Percentiles rank a stretch among this genome's conserved stretches.
phyloP scores from a whole-genome alignment of 306 rosid species.

The Cucumis sativus region DNA sequence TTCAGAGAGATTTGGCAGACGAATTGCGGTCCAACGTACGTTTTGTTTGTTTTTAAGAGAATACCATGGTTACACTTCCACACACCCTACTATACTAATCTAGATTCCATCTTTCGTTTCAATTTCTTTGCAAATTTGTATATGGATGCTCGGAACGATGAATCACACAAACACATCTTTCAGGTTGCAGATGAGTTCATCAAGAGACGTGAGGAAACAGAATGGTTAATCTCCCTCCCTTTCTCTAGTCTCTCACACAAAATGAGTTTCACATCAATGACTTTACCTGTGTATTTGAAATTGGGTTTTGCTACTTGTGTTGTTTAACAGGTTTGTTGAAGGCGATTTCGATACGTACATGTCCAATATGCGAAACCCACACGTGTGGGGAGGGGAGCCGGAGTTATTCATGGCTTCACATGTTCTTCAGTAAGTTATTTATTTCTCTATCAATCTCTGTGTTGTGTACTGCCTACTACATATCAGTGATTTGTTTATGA shows the following conservation, averaged over 20 bases:
- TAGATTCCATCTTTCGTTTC: not conserved
- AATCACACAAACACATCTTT: slow-evolving; percentile 6
- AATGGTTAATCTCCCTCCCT: slow-evolving; percentile 43
- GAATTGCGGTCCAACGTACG: slow-evolving; percentile 56
- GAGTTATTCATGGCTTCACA: slow-evolving; percentile 90
- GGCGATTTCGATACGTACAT: slow-evolving; percentile 77
- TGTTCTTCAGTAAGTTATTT: slow-evolving; percentile 58
- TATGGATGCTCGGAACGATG: not conserved
- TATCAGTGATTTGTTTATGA: slow-evolving; percentile 5
- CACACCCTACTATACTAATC: not conserved
- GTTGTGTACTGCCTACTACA: not conserved
- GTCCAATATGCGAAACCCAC: slow-evolving; percentile 64
- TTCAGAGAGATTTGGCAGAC: slow-evolving; percentile 73
- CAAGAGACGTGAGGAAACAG: slow-evolving; percentile 79
- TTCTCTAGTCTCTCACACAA: not conserved
- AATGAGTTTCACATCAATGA: not conserved
- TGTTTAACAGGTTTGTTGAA: slow-evolving; percentile 70
- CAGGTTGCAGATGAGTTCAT: slow-evolving; percentile 94
- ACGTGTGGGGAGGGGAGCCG: slow-evolving; percentile 97
- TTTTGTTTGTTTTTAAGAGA: slow-evolving; percentile 3
- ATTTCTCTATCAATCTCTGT: not conserved
- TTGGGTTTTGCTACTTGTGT: slow-evolving; percentile 14
- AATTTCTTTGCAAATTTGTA: not conserved
- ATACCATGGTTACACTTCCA: not conserved
- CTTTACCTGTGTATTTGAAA: not conserved